Percentiles rank a stretch among this genome's conserved stretches.
Evolutionary conservation across 495 filamentous ascomycete genomes (phyloP).

Genomic region (Thermothielavioides terrestris): DNA sequence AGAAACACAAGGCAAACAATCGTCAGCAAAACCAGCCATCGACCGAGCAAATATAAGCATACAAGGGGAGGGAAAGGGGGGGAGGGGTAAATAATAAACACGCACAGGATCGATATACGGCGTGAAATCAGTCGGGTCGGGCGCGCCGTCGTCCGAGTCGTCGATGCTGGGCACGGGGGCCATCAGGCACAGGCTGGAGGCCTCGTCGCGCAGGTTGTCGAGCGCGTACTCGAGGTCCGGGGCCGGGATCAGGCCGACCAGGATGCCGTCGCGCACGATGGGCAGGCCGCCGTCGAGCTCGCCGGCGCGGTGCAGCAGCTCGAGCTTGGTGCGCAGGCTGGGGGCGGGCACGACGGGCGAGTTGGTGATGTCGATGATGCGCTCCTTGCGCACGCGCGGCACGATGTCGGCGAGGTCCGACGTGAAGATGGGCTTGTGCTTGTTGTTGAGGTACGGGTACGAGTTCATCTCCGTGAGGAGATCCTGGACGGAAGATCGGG

Average conservation of each 20-base stretch:
- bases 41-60: background rate
- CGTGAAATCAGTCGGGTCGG: conserved; percentile 76
- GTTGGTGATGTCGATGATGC: conserved; percentile 78
- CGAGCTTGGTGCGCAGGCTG: conserved; percentile 68
- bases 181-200: conserved; percentile 73
- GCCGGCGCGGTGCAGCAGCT: conserved; percentile 71
- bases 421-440: conserved; percentile 81
- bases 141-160: conserved; percentile 49
- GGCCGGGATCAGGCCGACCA: conserved; percentile 86
- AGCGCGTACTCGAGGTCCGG: conserved; percentile 92
- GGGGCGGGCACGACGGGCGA: conserved; percentile 69
- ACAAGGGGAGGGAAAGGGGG: background rate
- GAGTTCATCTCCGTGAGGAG: conserved; percentile 94
- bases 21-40: background rate
- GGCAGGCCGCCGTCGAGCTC: conserved; percentile 90
- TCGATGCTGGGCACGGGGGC: conserved; percentile 47
- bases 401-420: conserved; percentile 79
- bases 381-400: conserved; percentile 57
- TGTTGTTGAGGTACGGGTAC: conserved; percentile 93
- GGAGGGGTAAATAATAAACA: background rate
- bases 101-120: conserved; percentile 78
- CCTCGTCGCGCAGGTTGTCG: conserved; percentile 69
- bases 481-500: conserved; percentile 31
- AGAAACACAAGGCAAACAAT: too few relatives aligned
- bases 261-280: conserved; percentile 66